A percentile compares a stretch with the other conserved stretches of the same genome.
These are phyloP conservation scores for Globisporangium mamillatum DNA, from an alignment of 352 stramenopile genomes.

Conservation along the genomic window DNA sequence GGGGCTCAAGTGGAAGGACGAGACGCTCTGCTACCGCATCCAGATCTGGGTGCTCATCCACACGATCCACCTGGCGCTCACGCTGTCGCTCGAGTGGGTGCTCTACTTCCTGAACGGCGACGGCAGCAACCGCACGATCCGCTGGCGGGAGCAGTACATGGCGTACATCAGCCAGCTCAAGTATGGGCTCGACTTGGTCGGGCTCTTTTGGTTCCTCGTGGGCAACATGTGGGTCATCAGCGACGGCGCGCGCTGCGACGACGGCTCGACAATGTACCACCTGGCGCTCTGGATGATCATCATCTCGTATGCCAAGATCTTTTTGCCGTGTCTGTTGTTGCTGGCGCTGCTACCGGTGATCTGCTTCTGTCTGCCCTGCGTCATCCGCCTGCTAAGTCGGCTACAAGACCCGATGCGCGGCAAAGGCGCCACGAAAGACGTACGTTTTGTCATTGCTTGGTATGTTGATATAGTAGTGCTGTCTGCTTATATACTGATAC, in stretches of 20 bases:
- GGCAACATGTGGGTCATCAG: slow-evolving; percentile 90
- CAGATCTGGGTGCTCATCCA: slow-evolving; percentile 83
- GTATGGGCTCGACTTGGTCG: slow-evolving; percentile 72
- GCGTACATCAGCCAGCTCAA: slow-evolving; percentile 69
- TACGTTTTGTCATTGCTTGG: slow-evolving; percentile 18
- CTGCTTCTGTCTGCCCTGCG: slow-evolving; percentile 92
- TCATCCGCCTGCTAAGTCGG: slow-evolving; percentile 89
- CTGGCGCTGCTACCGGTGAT: slow-evolving; percentile 88
- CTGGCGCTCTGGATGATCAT: slow-evolving; percentile 90
- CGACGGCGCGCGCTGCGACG: slow-evolving; percentile 75
- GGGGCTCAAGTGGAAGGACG: slow-evolving; percentile 61
- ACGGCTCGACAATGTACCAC: slow-evolving; percentile 76
- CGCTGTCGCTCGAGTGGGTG: slow-evolving; percentile 68
- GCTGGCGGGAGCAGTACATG: slow-evolving; percentile 69
- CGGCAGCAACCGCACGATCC: slow-evolving; percentile 51
- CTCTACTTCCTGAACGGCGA: slow-evolving; percentile 72
- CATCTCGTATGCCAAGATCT: slow-evolving; percentile 93
- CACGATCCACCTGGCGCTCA: slow-evolving; percentile 64
- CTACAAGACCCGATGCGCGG: slow-evolving; percentile 86
- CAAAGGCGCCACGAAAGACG: slow-evolving; percentile 83
- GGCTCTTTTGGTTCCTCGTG: slow-evolving; percentile 86
- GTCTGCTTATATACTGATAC: neutral
- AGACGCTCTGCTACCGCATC: slow-evolving; percentile 79
- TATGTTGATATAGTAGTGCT: neutral
- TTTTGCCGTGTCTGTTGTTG: slow-evolving; percentile 89